Evolutionary conservation across 768 basidiomycete genomes (phyloP), one percentile per base, ranked within the genome.

Genomic region (Tremella mesenterica): DNA sequence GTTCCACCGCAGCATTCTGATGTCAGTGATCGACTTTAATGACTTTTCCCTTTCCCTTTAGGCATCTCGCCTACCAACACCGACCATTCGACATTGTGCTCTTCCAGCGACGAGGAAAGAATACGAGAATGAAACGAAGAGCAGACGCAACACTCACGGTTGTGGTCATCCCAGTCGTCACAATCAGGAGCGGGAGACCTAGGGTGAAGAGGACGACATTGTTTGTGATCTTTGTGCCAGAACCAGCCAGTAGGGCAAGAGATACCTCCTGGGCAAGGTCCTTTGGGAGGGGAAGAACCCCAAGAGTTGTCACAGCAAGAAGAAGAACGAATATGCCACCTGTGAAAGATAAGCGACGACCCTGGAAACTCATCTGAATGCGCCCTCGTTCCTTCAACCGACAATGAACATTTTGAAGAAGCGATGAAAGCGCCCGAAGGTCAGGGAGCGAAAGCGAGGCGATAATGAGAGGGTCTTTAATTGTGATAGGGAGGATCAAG

Each of bases 121-220:
- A 30, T n/a, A n/a, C n/a, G n/a, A n/a, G n/a, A n/a, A n/a, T n/a
- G n/a, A n/a, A n/a, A n/a, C n/a, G n/a, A n/a, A n/a, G n/a, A n/a
- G n/a, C n/a, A n/a, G n/a, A n/a, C n/a, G n/a, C 13, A 38, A 34
- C 6, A 59, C 58, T 44, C 23, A 56, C 64, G 57, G 16, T 56
- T 58, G 27, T 48, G 30, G 13, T 63, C 49, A 47, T 62, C 46
- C 66, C 66, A 68, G 55, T 68, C 47, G 46, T 57, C 49, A 38
- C 66, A 68, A 48, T 68, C 66, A 12, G 66, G 66, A 28, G 52
- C 61, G 51, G 66, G 66, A 1, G 60, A 30, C 10, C 52, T 49
- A 10, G 60, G 55, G 20, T 39, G 48, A 16, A 52, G 28, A 16
- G 65, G 63, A 25, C 54, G 51, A 44, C 65, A 67, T 29, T 50